Percentiles rank a stretch among this genome's conserved stretches.
Conservation (phyloP, 495 filamentous ascomycete genomes). For the Tirmania nivea region DNA sequence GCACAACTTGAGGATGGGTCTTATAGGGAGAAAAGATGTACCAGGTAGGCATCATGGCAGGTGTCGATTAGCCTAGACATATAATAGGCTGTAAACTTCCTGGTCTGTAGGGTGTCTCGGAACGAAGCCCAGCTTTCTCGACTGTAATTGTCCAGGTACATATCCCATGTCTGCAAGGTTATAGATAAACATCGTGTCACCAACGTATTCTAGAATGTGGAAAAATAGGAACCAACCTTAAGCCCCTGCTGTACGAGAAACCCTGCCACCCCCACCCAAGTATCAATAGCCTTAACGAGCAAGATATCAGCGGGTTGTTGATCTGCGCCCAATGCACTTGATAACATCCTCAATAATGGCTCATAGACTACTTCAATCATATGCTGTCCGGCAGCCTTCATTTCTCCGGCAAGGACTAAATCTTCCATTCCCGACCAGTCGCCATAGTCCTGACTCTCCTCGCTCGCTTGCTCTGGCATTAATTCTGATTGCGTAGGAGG, state of each 20-base stretch:
- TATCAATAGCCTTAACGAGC: conserved; percentile 23
- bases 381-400: conserved; percentile 13
- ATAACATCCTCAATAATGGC: conserved; percentile 35
- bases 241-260: conserved; percentile 18
- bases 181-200: not conserved
- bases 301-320: conserved; percentile 34
- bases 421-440: conserved; percentile 40
- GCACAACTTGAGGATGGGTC: not conserved
- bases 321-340: conserved; percentile 49
- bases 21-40: not conserved
- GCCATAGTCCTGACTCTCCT: conserved; percentile 58
- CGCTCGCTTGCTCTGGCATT: conserved; percentile 19
- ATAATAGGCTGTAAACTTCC: conserved; percentile 41
- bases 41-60: conserved; percentile 21
- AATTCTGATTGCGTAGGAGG: conserved; percentile 2
- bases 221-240: conserved; percentile 6
- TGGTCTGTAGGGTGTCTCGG: conserved; percentile 38
- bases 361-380: conserved; percentile 25
- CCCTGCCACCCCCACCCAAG: conserved; percentile 16
- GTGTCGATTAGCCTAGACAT: conserved; percentile 33
- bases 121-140: conserved; percentile 39
- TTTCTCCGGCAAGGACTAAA: conserved; percentile 22
- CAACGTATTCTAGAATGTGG: not conserved
- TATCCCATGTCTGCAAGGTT: conserved; percentile 28
- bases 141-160: conserved; percentile 35